These are phyloP conservation scores for Crithidia acanthocephali DNA, from an alignment of 208 protist genomes.

Conservation along the genomic window DNA sequence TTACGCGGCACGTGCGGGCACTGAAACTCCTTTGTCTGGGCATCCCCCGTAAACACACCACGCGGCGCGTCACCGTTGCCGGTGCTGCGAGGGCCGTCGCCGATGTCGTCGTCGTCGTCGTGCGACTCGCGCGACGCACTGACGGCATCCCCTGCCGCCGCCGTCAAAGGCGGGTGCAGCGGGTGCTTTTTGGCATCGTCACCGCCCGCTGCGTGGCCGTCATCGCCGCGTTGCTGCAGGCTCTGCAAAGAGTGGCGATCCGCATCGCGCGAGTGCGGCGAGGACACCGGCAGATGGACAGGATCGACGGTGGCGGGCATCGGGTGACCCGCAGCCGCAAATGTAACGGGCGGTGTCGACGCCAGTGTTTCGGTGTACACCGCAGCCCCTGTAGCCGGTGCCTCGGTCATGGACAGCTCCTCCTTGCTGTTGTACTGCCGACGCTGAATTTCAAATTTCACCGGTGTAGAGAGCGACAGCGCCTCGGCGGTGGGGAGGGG, in stretches of 20 bases:
- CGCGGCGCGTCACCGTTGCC: not conserved
- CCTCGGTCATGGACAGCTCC: slow-evolving; percentile 4
- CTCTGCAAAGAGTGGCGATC: no score
- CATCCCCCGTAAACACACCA: not conserved
- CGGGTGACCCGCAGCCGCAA: not conserved
- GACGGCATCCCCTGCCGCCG: no score
- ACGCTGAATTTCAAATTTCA: not conserved
- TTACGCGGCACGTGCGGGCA: slow-evolving; percentile 27
- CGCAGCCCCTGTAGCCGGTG: not conserved
- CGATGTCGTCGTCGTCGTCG: no score
- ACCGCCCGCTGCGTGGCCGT: not conserved
- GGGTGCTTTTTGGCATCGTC: no score
- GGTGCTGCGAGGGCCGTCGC: no score
- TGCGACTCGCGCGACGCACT: no score
- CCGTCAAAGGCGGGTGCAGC: no score
- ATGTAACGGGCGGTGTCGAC: not conserved
- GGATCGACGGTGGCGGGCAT: no score
- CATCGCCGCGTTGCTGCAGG: no score
- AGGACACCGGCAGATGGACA: no score
- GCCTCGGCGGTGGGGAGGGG: not conserved
- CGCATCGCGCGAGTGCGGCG: no score
- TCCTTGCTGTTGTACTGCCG: not conserved
- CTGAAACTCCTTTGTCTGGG: not conserved
- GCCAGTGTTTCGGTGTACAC: not conserved
- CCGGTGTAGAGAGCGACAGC: not conserved